Evolutionary conservation across 306 rosid species (phyloP).

Genomic region (Dryas drummondii): DNA sequence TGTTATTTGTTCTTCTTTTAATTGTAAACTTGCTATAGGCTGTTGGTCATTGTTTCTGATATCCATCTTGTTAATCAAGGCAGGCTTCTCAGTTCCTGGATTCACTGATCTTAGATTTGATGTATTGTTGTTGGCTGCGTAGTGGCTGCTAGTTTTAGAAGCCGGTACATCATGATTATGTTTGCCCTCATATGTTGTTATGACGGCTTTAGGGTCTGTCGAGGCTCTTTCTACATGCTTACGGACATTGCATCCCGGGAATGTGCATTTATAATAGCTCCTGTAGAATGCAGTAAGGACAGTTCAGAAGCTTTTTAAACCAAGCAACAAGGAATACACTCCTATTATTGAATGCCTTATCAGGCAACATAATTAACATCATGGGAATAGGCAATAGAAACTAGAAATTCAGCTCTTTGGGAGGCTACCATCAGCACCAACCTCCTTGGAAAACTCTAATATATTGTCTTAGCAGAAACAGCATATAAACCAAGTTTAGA

Average conservation of each 20-base stretch:
- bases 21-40: conserved; percentile 49
- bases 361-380: neutral
- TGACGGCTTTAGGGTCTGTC: conserved; percentile 79
- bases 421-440: neutral
- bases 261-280: conserved; percentile 96
- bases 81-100: conserved; percentile 31
- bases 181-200: conserved; percentile 88
- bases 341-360: neutral
- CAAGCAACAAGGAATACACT: neutral
- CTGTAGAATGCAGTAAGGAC: conserved; percentile 36
- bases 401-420: neutral
- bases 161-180: conserved; percentile 91
- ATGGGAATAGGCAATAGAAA: neutral
- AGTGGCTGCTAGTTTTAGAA: conserved; percentile 66
- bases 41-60: conserved; percentile 40
- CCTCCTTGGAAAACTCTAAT: neutral
- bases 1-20: conserved; percentile 72
- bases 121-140: conserved; percentile 43
- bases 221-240: conserved; percentile 91
- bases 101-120: conserved; percentile 42
- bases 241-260: conserved; percentile 70
- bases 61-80: conserved; percentile 31
- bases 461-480: neutral
- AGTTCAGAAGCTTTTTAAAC: conserved; percentile 14
- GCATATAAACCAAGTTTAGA: neutral